Conservation (phyloP, 345 rosid genomes). For the Eutrema heterophyllum region DNA sequence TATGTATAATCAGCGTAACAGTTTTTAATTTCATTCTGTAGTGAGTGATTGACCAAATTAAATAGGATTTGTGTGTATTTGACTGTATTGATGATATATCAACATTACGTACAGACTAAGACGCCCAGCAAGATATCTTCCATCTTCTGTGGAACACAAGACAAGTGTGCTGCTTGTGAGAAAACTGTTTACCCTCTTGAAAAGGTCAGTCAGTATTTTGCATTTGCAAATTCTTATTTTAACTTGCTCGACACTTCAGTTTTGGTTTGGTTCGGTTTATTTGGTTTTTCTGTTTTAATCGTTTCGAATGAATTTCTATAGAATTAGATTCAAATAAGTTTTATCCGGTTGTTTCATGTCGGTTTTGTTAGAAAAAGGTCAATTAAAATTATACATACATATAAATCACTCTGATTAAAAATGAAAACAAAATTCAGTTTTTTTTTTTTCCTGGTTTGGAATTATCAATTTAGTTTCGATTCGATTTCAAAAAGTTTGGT, state of each 20-base stretch:
- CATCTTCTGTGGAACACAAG: constrained; percentile 83
- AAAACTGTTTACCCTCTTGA: constrained; percentile 94
- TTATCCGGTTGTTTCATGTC: no score
- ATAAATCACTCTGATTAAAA: no score
- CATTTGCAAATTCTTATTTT: background rate
- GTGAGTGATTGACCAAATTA: background rate
- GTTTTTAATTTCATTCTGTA: background rate
- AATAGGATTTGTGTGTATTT: background rate
- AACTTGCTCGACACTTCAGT: no score
- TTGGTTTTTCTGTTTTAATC: no score
- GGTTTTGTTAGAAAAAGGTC: no score
- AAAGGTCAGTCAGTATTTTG: constrained; percentile 49
- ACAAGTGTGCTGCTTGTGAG: constrained; percentile 85
- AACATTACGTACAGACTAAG: constrained; percentile 42
- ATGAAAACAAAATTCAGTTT: background rate
- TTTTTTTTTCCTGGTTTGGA: background rate
- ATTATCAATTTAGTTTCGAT: no score
- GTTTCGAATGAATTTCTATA: no score
- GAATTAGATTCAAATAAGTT: no score
- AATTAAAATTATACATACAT: no score
- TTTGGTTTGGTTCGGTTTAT: no score
- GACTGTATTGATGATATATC: background rate
- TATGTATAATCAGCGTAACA: background rate
- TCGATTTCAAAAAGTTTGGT: background rate
- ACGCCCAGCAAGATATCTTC: constrained; percentile 84